phyloP scores from a whole-genome alignment of 2,329 filamentous ascomycete genomes.

The Colletotrichum camelliae region DNA sequence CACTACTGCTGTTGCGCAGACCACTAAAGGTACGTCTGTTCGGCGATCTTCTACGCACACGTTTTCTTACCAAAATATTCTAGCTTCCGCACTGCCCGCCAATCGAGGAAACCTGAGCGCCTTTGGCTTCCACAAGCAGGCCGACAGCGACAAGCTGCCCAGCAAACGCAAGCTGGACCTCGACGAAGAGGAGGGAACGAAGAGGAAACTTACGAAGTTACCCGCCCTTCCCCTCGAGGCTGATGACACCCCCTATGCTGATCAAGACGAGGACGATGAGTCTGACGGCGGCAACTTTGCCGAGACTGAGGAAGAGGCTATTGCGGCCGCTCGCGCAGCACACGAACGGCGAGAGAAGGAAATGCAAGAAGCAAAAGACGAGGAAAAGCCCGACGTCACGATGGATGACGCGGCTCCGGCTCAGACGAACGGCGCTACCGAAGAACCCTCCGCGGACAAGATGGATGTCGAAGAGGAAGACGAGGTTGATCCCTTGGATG shows the following conservation, averaged over 20 bases:
- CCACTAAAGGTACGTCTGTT: constrained; percentile 38
- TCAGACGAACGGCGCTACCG: constrained; percentile 28
- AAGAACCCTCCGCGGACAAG: constrained; percentile 35
- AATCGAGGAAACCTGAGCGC: constrained; percentile 77
- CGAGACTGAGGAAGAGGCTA: constrained; percentile 85
- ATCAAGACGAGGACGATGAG: constrained; percentile 72
- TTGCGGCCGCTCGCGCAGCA: constrained; percentile 82
- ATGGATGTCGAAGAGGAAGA: constrained; percentile 63
- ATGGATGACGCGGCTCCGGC: constrained; percentile 13
- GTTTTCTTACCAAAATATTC: constrained; percentile 27
- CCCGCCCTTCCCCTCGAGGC: constrained; percentile 75
- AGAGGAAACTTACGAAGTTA: constrained; percentile 90
- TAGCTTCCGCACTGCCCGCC: constrained; percentile 65
- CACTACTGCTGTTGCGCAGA: constrained; percentile 35
- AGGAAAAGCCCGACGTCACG: constrained; percentile 37
- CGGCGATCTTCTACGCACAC: background rate
- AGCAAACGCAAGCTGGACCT: constrained; percentile 81
- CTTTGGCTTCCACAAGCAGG: constrained; percentile 79
- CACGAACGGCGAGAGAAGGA: constrained; percentile 83
- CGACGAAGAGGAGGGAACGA: constrained; percentile 85
- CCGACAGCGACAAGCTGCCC: constrained; percentile 69
- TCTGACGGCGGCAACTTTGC: constrained; percentile 79
- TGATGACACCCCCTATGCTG: constrained; percentile 64
- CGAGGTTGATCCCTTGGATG: constrained; percentile 88
- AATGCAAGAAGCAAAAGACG: constrained; percentile 47